Evolutionary conservation across 2,329 filamentous ascomycete genomes (phyloP).

Genomic region (Leptographium wingfieldii): DNA sequence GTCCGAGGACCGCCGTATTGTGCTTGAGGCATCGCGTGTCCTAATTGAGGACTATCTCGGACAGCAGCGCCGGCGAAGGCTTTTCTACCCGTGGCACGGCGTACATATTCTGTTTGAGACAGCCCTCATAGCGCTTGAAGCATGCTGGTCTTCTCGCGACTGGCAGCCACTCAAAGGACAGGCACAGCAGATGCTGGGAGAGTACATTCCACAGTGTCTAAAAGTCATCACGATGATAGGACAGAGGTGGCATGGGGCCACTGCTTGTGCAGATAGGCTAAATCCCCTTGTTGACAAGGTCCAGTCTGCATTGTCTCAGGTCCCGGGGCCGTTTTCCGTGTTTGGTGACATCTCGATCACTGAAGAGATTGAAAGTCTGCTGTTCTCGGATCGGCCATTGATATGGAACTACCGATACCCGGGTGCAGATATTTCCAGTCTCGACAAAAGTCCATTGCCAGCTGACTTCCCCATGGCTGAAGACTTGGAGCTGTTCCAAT

Average conservation of each 20-base stretch:
- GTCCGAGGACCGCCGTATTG: neutral
- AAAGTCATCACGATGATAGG: neutral
- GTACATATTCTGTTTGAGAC: constrained; percentile 4
- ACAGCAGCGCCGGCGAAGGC: neutral
- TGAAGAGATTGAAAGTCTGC: neutral
- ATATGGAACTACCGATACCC: neutral
- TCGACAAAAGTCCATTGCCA: neutral
- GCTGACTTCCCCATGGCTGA: neutral
- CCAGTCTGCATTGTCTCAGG: neutral
- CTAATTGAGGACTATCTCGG: neutral
- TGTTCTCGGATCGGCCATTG: neutral
- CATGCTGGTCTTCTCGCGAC: neutral
- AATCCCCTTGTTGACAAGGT: neutral
- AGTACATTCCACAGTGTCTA: neutral
- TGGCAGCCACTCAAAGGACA: neutral
- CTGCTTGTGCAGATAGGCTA: neutral
- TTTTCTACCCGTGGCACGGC: constrained; percentile 5
- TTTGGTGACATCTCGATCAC: neutral
- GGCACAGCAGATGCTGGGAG: neutral
- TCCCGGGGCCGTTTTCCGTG: neutral
- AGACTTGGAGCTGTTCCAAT: constrained; percentile 3
- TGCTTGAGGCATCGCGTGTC: neutral
- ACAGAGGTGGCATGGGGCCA: neutral
- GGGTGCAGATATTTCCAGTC: neutral
- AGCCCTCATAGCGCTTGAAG: constrained; percentile 1